Conservation (phyloP, 1,284 basidiomycete genomes). For the Ganoderma resinaceum region DNA sequence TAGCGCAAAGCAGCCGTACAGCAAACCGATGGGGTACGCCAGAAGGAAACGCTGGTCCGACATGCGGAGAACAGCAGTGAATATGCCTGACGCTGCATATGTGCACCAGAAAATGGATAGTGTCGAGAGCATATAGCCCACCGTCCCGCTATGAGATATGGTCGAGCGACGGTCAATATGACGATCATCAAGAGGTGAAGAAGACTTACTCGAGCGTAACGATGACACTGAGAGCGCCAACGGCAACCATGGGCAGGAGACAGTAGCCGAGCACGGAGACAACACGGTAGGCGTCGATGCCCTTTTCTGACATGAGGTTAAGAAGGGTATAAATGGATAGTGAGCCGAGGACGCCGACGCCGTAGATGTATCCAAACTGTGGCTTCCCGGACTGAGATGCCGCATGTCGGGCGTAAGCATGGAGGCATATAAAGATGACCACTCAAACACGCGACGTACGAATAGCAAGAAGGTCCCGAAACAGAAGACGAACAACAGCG, state of each 20-base stretch:
- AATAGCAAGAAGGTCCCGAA: conserved; percentile 93
- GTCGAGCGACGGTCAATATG: conserved; percentile 17
- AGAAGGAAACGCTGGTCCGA: conserved; percentile 92
- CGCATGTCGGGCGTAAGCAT: neutral
- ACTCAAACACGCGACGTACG: conserved; percentile 57
- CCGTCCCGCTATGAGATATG: conserved; percentile 61
- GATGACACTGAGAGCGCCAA: conserved; percentile 89
- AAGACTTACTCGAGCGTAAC: conserved; percentile 86
- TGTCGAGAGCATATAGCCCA: conserved; percentile 85
- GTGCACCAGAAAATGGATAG: conserved; percentile 95
- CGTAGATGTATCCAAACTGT: conserved; percentile 99
- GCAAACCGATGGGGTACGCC: conserved; percentile 90
- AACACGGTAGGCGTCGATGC: conserved; percentile 96
- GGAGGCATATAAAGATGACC: neutral
- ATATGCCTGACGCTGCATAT: conserved; percentile 92
- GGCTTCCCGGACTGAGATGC: conserved; percentile 89
- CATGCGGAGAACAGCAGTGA: conserved; percentile 93
- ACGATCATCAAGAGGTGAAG: conserved; percentile 14
- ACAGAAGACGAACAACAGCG: conserved; percentile 93
- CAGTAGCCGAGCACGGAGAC: conserved; percentile 98
- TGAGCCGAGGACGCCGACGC: conserved; percentile 93
- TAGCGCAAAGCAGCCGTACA: conserved; percentile 93
- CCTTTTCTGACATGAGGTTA: conserved; percentile 96
- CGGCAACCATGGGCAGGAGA: conserved; percentile 95
- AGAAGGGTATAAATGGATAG: conserved; percentile 95